Evolutionary conservation across 371 early-diverging fungal genomes (phyloP), one percentile per base, ranked within the genome.

Genomic region (Nematocida sp.): DNA sequence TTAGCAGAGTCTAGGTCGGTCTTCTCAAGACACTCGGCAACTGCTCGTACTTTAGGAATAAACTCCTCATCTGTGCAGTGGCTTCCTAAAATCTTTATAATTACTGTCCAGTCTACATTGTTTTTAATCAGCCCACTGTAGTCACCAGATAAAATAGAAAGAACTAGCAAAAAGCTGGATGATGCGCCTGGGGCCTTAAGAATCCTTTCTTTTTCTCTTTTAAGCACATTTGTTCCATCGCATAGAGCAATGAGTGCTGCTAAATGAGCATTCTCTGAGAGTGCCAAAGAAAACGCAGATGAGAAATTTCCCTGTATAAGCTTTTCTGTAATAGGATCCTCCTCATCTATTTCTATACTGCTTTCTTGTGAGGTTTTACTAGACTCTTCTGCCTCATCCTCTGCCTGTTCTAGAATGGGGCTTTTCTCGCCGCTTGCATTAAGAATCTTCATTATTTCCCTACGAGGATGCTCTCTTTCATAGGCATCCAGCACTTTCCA

Each of bases 41-140:
- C 46, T 40, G 55, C 18, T 1, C 56, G 70, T n/a, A 78, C 80
- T 27, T 71, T 58, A 7, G 71, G 69, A 39, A 78, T 57, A 46
- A 78, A 78, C 80, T 66, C 70, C 18, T 71, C 72, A 23, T 78
- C 80, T 58, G 66, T 23, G 52, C 80, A 78, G 80, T 78, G 80
- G 44, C 70, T 78, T 18, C 61, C 80, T 4, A 78, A 50, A 42
- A 78, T 69, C 46, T 78, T 78, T 11, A 78, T 71, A 58, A 78
- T 58, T 4, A 70, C 60, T 20, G 25, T 56, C 80, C 80, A 78
- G 47, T 78, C 70, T 23, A 78, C 80, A 56, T 78, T 71, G n/a
- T 78, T 66, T 3, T 78, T 46, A 5, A 78, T 62, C 5, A 78
- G 64, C 3, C 66, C 70, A 33, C 54, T 62, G 64, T 78, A 78